A percentile compares a stretch with the other conserved stretches of the same genome.
Evolutionary conservation across 176 grass and related monocot species (phyloP).

Genomic region (Triticum urartu): DNA sequence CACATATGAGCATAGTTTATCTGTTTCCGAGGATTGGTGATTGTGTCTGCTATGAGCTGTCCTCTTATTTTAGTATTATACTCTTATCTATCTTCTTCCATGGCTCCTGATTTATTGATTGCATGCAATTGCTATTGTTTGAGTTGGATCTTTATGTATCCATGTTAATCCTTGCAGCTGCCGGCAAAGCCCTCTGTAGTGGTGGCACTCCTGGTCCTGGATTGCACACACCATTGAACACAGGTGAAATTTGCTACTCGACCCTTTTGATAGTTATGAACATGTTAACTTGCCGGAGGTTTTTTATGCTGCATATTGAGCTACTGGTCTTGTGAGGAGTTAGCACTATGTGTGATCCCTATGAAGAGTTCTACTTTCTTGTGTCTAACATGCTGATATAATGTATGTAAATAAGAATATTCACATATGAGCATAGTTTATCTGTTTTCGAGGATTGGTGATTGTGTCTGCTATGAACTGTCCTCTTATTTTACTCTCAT

Average conservation of each 20-base stretch:
- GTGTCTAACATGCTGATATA: not conserved
- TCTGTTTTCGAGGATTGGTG: not conserved
- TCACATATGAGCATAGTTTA: not conserved
- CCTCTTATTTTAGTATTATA: slow-evolving; percentile 4
- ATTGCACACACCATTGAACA: slow-evolving; percentile 6
- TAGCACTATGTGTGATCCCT: not conserved
- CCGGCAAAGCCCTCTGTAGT: slow-evolving; percentile 13
- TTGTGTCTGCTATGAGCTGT: not conserved
- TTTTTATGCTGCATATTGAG: slow-evolving; percentile 13
- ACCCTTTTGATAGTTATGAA: slow-evolving; percentile 1
- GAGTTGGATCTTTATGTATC: slow-evolving; percentile 29
- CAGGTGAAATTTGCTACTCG: slow-evolving; percentile 30
- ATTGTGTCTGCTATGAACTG: not conserved
- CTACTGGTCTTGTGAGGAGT: not conserved
- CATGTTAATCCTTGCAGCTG: slow-evolving; percentile 12
- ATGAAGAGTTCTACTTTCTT: slow-evolving; percentile 1
- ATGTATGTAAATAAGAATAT: not conserved
- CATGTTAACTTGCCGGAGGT: not conserved
- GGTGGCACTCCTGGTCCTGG: slow-evolving; percentile 18
- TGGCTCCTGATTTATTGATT: not conserved
- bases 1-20: slow-evolving; percentile 5
- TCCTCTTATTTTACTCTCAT: not conserved
- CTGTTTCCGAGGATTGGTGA: not conserved
- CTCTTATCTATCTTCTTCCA: not conserved
- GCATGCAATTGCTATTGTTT: slow-evolving; percentile 6